phyloP scores from a whole-genome alignment of 2,329 filamentous ascomycete species.

The Colletotrichum australisinense region DNA sequence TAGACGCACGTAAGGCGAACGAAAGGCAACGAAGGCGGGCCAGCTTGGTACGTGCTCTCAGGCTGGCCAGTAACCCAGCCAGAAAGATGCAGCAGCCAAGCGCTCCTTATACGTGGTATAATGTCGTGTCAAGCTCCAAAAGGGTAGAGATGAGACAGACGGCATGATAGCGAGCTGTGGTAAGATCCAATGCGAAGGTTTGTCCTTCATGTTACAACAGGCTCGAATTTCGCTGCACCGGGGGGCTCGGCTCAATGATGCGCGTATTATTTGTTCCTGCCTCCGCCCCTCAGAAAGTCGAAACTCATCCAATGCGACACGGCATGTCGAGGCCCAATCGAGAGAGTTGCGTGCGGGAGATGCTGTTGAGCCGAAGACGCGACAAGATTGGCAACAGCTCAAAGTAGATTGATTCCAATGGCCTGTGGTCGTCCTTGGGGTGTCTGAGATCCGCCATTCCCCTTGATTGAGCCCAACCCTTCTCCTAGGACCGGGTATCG shows the following conservation, averaged over 20 bases:
- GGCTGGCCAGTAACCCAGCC: background rate
- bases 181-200: slow-evolving; percentile 1
- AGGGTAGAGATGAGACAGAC: background rate
- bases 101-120: background rate
- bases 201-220: background rate
- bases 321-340: slow-evolving; percentile 16
- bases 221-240: slow-evolving; percentile 11
- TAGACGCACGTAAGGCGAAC: slow-evolving; percentile 20
- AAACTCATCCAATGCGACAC: background rate
- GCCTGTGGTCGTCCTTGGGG: background rate
- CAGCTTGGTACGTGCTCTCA: background rate
- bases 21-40: slow-evolving; percentile 8
- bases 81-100: slow-evolving; percentile 10
- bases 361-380: slow-evolving; percentile 2
- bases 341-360: background rate
- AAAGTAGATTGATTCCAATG: slow-evolving; percentile 1
- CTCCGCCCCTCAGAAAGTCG: background rate
- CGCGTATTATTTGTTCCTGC: slow-evolving; percentile 22
- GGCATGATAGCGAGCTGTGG: slow-evolving; percentile 5
- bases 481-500: background rate
- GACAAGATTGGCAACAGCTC: background rate
- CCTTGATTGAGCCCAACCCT: background rate
- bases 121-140: background rate
- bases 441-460: background rate
- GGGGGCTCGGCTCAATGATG: background rate